Evolutionary conservation across 2,329 filamentous ascomycete species (phyloP).

Genomic region (Ilyonectria destructans): DNA sequence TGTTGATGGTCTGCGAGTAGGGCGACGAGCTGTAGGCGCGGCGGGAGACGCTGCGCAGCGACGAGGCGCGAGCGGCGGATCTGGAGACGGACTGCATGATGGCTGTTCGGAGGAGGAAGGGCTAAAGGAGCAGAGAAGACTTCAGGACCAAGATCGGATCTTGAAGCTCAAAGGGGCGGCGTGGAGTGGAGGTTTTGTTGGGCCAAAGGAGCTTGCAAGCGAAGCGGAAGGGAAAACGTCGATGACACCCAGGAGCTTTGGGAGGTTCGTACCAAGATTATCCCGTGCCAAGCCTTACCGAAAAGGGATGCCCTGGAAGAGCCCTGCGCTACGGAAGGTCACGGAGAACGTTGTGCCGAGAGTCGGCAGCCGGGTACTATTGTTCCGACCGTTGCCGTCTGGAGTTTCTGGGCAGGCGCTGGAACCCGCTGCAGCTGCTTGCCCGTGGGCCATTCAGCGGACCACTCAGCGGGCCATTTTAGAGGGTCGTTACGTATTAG

Average conservation of each 20-base stretch:
- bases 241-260: slow-evolving; percentile 47
- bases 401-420: slow-evolving; percentile 14
- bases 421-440: slow-evolving; percentile 7
- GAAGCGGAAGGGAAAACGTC: slow-evolving; percentile 45
- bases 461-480: slow-evolving; percentile 17
- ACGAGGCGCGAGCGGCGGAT: slow-evolving; percentile 77
- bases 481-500: slow-evolving; percentile 33
- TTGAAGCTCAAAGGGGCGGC: slow-evolving; percentile 29
- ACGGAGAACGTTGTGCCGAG: slow-evolving; percentile 48
- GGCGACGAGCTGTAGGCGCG: slow-evolving; percentile 84
- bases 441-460: slow-evolving; percentile 14
- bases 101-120: slow-evolving; percentile 42
- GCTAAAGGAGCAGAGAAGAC: slow-evolving; percentile 31
- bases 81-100: slow-evolving; percentile 90
- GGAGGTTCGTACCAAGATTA: slow-evolving; percentile 52
- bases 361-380: slow-evolving; percentile 37
- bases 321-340: slow-evolving; percentile 48
- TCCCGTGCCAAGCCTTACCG: slow-evolving; percentile 50
- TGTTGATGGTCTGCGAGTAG: slow-evolving; percentile 83
- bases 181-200: slow-evolving; percentile 33
- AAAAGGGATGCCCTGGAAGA: slow-evolving; percentile 39
- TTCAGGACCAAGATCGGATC: slow-evolving; percentile 26
- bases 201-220: slow-evolving; percentile 35
- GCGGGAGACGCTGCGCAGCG: slow-evolving; percentile 75
- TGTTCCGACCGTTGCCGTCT: slow-evolving; percentile 45